Base-by-base conservation (phyloP, 2,329 filamentous ascomycete genomes). In the Pestalotiopsis sp. region DNA sequence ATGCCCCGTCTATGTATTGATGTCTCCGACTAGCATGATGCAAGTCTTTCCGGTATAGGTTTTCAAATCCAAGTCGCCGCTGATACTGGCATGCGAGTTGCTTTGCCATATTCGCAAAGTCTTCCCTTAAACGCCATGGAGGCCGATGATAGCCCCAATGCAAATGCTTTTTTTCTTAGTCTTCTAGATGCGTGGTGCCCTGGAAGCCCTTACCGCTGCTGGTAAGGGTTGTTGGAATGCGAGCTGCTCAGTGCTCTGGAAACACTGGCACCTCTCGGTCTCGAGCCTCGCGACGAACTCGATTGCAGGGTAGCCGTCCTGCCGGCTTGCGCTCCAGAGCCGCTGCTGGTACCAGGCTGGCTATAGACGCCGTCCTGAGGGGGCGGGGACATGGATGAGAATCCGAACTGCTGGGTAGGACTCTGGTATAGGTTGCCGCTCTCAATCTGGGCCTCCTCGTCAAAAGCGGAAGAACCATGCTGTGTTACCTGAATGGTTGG, bases 371-470 rank as follows among this genome's bases (percentile, higher is more conserved):
- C 17, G 25, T 3, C 23, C 14, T n/a, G 57, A 38, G 31, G 11
- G 4, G 57, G 66, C 17, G 60, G 66, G 13, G 52, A 52, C n/a
- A 60, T 59, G 20, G 41, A 38, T 17, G 27, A 41, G 40, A 59
- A 66, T 7, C 52, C 57, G 4, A 20, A 49, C 23, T 67, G 66
- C 25, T 36, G 40, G 27, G 56, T 27, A 31, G 36, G 27, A n/a
- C 41, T 45, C 36, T 57, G 17, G 13, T 67, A 67, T 12, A 49
- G 14, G 64, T 74, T 72, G 20, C 73, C 70, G 1, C 75, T 75
- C 9, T 76, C 78, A 13, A 76, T 49, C 61, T 78, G 74, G 7
- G 78, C 76, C 66, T 79, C 78, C 66, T 79, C 78, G 58, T 79
- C 78, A 41, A 72, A 79, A 4, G 71, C 72, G 4, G 65, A 61